phyloP scores from a whole-genome alignment of 495 filamentous ascomycete genomes.

The Penicillium odoratum region DNA sequence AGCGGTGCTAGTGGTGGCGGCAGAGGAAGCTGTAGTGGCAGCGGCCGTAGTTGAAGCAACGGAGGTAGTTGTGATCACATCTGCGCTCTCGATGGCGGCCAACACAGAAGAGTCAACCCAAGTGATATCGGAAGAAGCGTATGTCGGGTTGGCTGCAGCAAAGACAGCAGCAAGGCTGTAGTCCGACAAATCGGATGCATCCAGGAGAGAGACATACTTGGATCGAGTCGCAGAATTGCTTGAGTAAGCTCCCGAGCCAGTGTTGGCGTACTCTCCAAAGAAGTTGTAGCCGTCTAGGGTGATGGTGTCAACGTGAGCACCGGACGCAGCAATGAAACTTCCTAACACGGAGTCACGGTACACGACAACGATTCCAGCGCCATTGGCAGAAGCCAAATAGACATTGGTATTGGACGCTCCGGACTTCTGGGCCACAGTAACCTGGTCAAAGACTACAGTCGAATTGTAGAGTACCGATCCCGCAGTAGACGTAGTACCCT shows the following conservation, averaged over 20 bases:
- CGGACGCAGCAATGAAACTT: conserved; percentile 9
- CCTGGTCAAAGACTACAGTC: conserved; percentile 11
- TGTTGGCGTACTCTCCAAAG: conserved; percentile 5
- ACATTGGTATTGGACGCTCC: conserved; percentile 12
- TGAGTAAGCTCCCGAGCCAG: conserved; percentile 5
- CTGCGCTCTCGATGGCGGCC: conserved; percentile 8
- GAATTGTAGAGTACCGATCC: conserved; percentile 11
- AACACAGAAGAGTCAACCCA: conserved; percentile 15
- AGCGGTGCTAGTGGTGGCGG: neutral
- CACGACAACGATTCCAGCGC: conserved; percentile 10
- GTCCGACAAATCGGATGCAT: conserved; percentile 4
- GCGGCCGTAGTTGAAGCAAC: neutral
- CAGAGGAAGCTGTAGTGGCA: neutral
- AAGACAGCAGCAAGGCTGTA: conserved; percentile 13
- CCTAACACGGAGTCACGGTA: conserved; percentile 15
- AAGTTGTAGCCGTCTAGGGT: conserved; percentile 4
- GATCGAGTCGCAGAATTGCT: conserved; percentile 8
- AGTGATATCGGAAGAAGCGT: conserved; percentile 10
- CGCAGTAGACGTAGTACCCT: conserved; percentile 12
- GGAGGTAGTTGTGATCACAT: conserved; percentile 7
- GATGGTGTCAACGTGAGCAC: conserved; percentile 7
- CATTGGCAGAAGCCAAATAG: conserved; percentile 11
- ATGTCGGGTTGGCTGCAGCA: conserved; percentile 12
- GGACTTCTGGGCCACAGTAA: conserved; percentile 12
- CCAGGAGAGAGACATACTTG: conserved; percentile 4